phyloP scores from a whole-genome alignment of 331 rosid genomes.

The Erythrophleum ivorense region DNA sequence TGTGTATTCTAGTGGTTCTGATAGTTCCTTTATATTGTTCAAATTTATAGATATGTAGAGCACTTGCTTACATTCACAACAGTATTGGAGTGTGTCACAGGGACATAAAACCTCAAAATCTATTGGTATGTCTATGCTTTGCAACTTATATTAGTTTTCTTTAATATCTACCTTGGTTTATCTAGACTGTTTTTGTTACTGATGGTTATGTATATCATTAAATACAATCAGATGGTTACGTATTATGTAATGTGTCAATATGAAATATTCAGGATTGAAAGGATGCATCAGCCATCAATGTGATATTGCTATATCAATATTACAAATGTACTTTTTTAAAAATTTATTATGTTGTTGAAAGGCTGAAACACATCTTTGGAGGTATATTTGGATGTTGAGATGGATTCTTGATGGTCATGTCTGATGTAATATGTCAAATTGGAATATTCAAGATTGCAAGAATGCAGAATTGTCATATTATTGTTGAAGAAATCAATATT shows the following conservation, averaged over 20 bases:
- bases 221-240: neutral
- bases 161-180: neutral
- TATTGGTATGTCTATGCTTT: conserved; percentile 58
- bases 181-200: neutral
- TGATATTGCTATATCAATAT: neutral
- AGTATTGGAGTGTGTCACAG: conserved; percentile 85
- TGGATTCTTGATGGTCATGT: neutral
- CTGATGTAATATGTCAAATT: neutral
- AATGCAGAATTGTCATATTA: neutral
- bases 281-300: neutral
- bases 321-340: too few species aligned
- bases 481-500: neutral
- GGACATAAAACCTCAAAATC: conserved; percentile 83
- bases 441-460: neutral
- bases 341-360: neutral
- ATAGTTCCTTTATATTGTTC: conserved; percentile 13
- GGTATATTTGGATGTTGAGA: neutral
- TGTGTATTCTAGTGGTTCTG: conserved; percentile 16
- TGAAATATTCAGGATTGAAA: neutral
- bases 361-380: neutral
- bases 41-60: conserved; percentile 66
- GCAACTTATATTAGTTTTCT: conserved; percentile 14
- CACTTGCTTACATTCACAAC: conserved; percentile 74
- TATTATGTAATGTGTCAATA: neutral
- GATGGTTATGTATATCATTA: neutral